phyloP scores from a whole-genome alignment of 2,329 filamentous ascomycete genomes.

The Elsinoe ampelina region DNA sequence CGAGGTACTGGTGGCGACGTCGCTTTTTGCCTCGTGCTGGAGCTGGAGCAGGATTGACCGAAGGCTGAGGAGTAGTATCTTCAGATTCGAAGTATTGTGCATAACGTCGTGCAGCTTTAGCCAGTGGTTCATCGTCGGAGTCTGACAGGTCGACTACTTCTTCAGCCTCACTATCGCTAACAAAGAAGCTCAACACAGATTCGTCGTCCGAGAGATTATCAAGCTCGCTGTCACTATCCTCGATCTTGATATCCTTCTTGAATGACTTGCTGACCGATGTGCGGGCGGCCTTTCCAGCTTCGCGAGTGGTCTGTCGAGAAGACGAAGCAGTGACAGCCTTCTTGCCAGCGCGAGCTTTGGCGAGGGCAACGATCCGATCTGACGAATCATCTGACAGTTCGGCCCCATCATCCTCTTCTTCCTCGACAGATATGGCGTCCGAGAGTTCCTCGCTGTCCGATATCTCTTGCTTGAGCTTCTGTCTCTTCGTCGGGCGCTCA shows the following conservation, averaged over 20 bases:
- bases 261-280: constrained; percentile 23
- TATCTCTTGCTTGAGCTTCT: constrained; percentile 8
- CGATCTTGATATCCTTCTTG: constrained; percentile 21
- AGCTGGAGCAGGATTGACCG: constrained; percentile 11
- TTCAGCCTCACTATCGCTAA: constrained; percentile 29
- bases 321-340: constrained; percentile 8
- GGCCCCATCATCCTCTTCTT: not conserved
- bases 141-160: constrained; percentile 13
- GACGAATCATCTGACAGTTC: constrained; percentile 18
- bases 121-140: constrained; percentile 26
- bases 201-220: constrained; percentile 22
- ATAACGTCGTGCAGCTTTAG: not conserved
- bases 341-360: constrained; percentile 17
- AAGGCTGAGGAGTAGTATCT: constrained; percentile 6
- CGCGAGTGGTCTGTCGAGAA: constrained; percentile 19
- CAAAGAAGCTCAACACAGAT: constrained; percentile 25
- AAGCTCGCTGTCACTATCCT: constrained; percentile 35
- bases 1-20: constrained; percentile 13
- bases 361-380: constrained; percentile 8
- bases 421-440: constrained; percentile 20
- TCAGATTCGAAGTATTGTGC: not conserved
- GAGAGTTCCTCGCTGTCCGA: constrained; percentile 2
- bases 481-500: constrained; percentile 21
- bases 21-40: constrained; percentile 12
- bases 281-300: constrained; percentile 7